Conservation (phyloP, 1,284 basidiomycete species). For the Sanghuangporus sanghuang region DNA sequence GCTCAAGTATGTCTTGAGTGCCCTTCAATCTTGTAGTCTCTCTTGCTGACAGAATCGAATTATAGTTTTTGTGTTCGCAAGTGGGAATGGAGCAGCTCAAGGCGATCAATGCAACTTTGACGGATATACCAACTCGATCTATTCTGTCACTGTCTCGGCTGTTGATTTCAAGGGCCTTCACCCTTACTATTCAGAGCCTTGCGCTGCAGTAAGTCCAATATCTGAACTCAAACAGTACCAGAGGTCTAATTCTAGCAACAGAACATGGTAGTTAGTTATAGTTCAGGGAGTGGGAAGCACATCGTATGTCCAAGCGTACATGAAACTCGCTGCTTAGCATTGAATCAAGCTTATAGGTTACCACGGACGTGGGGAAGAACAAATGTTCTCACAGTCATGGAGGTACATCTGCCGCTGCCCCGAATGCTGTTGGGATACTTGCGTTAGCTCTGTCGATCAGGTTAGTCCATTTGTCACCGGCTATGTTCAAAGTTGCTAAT, state of each 20-base stretch:
- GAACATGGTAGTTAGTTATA: constrained; percentile 94
- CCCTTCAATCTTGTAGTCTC: constrained; percentile 17
- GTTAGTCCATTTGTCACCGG: constrained; percentile 36
- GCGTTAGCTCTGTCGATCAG: constrained; percentile 82
- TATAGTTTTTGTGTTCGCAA: constrained; percentile 89
- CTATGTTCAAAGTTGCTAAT: constrained; percentile 14
- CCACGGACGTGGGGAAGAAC: constrained; percentile 88
- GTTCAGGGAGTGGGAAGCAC: constrained; percentile 90
- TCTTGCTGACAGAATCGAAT: background rate
- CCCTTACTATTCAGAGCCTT: constrained; percentile 96
- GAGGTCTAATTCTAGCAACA: background rate
- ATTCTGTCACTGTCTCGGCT: constrained; percentile 92
- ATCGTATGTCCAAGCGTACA: constrained; percentile 57
- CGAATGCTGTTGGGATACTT: constrained; percentile 89
- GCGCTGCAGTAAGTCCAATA: constrained; percentile 56
- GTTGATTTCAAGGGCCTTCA: constrained; percentile 90
- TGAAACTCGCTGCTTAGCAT: constrained; percentile 19
- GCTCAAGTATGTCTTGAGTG: constrained; percentile 41
- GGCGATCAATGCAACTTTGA: constrained; percentile 99
- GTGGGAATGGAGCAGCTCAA: constrained; percentile 88
- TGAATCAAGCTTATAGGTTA: constrained; percentile 54
- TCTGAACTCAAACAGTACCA: background rate
- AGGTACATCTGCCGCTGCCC: constrained; percentile 96
- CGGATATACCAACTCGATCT: constrained; percentile 98
- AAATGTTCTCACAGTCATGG: constrained; percentile 85